phyloP scores from a whole-genome alignment of 345 rosid species.

The Euphorbia peplus region DNA sequence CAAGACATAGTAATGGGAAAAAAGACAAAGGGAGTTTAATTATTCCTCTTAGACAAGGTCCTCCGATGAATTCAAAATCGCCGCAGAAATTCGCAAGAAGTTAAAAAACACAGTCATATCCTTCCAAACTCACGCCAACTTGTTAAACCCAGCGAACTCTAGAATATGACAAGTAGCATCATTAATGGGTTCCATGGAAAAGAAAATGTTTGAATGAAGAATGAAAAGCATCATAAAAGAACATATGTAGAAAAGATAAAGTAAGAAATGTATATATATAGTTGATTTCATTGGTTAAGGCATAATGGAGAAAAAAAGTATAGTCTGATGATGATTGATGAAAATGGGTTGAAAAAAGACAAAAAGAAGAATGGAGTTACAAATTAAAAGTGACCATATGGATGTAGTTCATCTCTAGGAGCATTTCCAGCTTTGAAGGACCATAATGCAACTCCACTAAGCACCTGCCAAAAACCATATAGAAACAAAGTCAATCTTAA shows the following conservation, averaged over 20 bases:
- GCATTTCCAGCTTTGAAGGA: conserved; percentile 81
- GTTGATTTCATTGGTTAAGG: neutral
- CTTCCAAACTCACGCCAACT: neutral
- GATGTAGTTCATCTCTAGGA: conserved; percentile 91
- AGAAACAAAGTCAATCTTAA: neutral
- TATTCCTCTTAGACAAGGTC: neutral
- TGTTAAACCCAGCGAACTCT: neutral
- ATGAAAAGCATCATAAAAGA: neutral
- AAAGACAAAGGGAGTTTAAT: neutral
- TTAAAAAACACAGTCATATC: neutral
- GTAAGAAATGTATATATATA: neutral
- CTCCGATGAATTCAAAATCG: neutral
- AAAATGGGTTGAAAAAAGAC: neutral
- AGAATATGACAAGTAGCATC: neutral
- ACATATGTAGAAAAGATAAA: no score
- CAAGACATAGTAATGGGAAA: no score
- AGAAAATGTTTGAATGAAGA: neutral
- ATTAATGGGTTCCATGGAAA: neutral
- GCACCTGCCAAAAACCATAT: conserved; percentile 61
- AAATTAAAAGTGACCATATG: conserved; percentile 73
- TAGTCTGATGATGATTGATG: neutral
- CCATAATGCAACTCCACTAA: conserved; percentile 79
- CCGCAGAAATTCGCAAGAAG: neutral
- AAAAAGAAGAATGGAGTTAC: conserved; percentile 41
- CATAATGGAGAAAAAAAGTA: neutral